These are phyloP conservation scores for Phytopythium delawarense DNA, from an alignment of 352 stramenopile species.

Conservation along the genomic window DNA sequence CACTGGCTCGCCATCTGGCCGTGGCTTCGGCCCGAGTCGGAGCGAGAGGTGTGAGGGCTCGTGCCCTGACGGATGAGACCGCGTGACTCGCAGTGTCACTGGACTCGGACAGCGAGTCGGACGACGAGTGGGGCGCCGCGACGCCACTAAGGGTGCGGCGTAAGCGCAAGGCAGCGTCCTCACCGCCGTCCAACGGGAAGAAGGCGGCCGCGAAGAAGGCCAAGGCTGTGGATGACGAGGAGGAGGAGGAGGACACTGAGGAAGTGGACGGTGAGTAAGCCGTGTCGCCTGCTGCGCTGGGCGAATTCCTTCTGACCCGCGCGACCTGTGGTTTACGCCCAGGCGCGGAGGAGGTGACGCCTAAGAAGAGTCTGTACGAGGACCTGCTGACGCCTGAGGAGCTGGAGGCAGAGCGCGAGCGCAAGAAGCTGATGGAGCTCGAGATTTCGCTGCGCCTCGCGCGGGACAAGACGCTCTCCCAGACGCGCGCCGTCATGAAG, in stretches of 20 bases:
- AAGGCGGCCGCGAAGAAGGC: conserved; percentile 5
- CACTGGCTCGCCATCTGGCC: background rate
- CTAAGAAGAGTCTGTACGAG: conserved; percentile 15
- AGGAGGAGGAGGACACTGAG: background rate
- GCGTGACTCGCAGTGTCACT: conserved; percentile 26
- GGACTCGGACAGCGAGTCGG: conserved; percentile 15
- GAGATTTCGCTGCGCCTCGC: conserved; percentile 52
- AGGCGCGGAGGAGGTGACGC: background rate
- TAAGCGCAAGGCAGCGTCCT: conserved; percentile 8
- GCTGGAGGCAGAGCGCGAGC: conserved; percentile 24
- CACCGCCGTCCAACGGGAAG: conserved; percentile 14
- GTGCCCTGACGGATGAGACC: background rate
- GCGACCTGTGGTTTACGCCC: background rate
- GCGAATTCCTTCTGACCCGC: background rate
- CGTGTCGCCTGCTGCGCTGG: background rate
- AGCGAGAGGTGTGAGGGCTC: background rate
- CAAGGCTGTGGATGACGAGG: background rate
- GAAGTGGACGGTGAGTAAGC: conserved; percentile 16
- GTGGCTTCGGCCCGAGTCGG: background rate
- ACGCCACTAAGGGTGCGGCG: conserved; percentile 14
- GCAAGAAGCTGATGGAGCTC: conserved; percentile 36
- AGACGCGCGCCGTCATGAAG: conserved; percentile 58
- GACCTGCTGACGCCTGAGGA: conserved; percentile 39
- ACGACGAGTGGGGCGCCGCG: conserved; percentile 11
- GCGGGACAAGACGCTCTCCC: conserved; percentile 51